A percentile compares a stretch with the other conserved stretches of the same genome.
These are phyloP conservation scores for Lachancea lanzarotensis DNA, from an alignment of 805 yeast genomes.

Conservation along the genomic window DNA sequence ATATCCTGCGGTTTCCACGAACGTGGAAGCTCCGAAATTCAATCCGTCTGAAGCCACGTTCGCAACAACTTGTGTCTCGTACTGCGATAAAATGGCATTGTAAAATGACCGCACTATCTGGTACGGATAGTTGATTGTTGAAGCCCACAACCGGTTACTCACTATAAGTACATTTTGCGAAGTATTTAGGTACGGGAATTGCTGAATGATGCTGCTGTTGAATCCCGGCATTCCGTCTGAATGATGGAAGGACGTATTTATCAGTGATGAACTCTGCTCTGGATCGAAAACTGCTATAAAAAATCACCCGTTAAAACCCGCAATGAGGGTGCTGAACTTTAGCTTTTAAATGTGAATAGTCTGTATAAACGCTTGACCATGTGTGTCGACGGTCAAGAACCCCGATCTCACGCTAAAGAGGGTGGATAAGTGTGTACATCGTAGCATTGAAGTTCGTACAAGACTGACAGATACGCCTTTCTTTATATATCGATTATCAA, in stretches of 20 bases:
- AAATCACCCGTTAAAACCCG: too few species aligned
- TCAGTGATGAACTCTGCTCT: too few species aligned
- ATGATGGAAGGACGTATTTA: too few species aligned
- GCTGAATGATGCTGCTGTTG: constrained; percentile 1
- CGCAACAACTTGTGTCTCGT: constrained; percentile 3
- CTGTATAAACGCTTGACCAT: too few species aligned
- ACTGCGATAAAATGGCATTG: constrained; percentile 21
- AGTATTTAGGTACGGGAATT: constrained; percentile 23
- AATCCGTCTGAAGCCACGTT: background rate
- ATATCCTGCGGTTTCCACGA: constrained; percentile 31
- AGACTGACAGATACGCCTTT: too few species aligned
- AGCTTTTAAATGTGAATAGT: too few species aligned
- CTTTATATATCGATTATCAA: too few species aligned
- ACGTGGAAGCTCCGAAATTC: constrained; percentile 1
- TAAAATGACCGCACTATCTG: constrained; percentile 15
- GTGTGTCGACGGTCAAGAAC: too few species aligned
- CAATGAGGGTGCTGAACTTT: too few species aligned
- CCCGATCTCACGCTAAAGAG: too few species aligned
- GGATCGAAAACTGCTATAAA: too few species aligned
- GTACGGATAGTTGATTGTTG: constrained; percentile 20
- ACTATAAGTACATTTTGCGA: constrained; percentile 14
- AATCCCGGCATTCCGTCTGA: background rate
- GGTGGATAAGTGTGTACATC: background rate
- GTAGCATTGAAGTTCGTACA: too few species aligned
- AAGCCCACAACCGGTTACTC: constrained; percentile 7